Evolutionary conservation across 1,139 yeast genomes (phyloP), one percentile per base, ranked within the genome.

Genomic region (Diutina pseudorugosa): DNA sequence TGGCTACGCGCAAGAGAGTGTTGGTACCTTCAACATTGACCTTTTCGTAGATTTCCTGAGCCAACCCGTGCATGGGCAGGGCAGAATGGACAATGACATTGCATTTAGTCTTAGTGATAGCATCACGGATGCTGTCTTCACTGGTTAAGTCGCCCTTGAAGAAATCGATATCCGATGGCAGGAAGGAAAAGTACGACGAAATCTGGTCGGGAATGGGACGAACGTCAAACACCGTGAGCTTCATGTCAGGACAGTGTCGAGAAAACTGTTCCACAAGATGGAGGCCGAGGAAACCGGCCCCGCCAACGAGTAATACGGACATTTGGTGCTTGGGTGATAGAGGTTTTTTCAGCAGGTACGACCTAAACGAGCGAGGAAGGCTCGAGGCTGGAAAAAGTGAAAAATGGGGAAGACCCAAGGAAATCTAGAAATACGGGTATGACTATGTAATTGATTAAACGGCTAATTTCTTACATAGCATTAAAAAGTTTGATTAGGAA

Each of bases 71-170:
- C 65, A 91, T 78, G 9, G 99, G 99, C 4, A 98, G 91, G 1
- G 98, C 98, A 1, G 96, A 87, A 65, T 94, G 98, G 4, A 94
- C 96, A 47, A 94, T 79, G 0, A 89, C 93, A 51, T 81, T 79
- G 55, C 95, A 89, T 41, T 74, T 67, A 30, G 86, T 75, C 18
- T 62, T 65, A 41, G 68, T 64, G 43, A 93, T 79, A 0, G 95
- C 96, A 4, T 68, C 63, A 4, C 72, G 64, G 11, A 94, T 84
- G 61, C 88, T 95, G 7, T 71, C 76, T 20, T 76, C 77, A 1
- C 85, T 80, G 0, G 98, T 89, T 57, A 94, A 70, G 62, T 93
- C 98, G 48, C 98, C 98, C 58, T 83, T 73, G 63, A 83, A 86
- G 57, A 84, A 82, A 0, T 64, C 64, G 53, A 93, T 77, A 51